A percentile compares a stretch with the other conserved stretches of the same genome.
phyloP scores from a whole-genome alignment of 2,329 filamentous ascomycete species.

The Epichloe amarillans region DNA sequence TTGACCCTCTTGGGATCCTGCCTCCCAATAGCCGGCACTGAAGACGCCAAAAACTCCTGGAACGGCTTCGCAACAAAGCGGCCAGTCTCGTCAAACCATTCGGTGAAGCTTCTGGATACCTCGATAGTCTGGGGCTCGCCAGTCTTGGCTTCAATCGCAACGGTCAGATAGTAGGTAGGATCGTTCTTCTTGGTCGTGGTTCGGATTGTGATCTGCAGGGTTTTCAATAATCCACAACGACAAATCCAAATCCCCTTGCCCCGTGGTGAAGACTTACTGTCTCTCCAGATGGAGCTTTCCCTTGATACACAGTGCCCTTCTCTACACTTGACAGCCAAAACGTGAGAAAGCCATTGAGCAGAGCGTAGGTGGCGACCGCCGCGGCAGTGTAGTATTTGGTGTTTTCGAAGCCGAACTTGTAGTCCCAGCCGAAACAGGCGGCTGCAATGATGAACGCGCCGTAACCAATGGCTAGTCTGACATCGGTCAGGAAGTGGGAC shows the following conservation, averaged over 20 bases:
- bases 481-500: conserved; percentile 66
- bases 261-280: conserved; percentile 33
- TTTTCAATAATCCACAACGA: conserved; percentile 4
- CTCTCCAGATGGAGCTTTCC: conserved; percentile 50
- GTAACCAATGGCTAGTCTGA: conserved; percentile 76
- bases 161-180: conserved; percentile 64
- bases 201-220: conserved; percentile 53
- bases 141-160: conserved; percentile 37
- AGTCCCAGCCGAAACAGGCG: conserved; percentile 82
- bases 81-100: conserved; percentile 64
- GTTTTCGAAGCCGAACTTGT: conserved; percentile 74
- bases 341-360: conserved; percentile 66
- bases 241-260: background rate
- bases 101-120: conserved; percentile 51
- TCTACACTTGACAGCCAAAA: conserved; percentile 80
- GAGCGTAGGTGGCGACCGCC: conserved; percentile 67
- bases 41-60: conserved; percentile 62
- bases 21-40: conserved; percentile 50
- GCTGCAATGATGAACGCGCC: conserved; percentile 65
- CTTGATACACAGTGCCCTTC: conserved; percentile 69
- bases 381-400: conserved; percentile 71
- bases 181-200: conserved; percentile 66
- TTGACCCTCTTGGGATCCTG: conserved; percentile 48
- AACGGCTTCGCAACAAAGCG: conserved; percentile 64
- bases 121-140: conserved; percentile 32